Conservation (phyloP, 1,139 yeast species). For the Nakaseomyces glabratus region DNA sequence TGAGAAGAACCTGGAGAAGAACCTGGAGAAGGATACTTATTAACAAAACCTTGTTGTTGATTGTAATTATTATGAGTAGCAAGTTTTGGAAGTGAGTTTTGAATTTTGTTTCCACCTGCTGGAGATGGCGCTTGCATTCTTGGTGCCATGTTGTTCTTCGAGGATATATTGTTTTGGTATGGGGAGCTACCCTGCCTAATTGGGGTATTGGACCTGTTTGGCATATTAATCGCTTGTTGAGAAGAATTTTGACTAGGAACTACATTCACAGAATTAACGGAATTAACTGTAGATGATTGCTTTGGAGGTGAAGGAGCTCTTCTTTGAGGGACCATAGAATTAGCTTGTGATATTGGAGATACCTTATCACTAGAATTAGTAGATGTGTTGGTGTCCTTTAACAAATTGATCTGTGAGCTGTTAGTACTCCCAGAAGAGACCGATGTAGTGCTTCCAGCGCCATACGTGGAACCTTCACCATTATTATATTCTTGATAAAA, state of each 20-base stretch:
- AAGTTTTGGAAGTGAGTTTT: neutral
- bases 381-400: conserved; percentile 2
- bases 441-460: conserved; percentile 2
- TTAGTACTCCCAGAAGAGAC: conserved; percentile 1
- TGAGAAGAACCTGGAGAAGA: conserved; percentile 6
- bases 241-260: conserved; percentile 5
- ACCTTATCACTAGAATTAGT: neutral
- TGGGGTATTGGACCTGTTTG: conserved; percentile 1
- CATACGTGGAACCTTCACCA: conserved; percentile 3
- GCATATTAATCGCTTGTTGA: neutral
- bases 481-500: conserved; percentile 47
- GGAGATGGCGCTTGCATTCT: conserved; percentile 6
- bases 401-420: neutral
- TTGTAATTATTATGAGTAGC: conserved; percentile 9
- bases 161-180: conserved; percentile 1
- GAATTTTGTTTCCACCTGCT: conserved; percentile 8
- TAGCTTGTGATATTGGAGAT: neutral
- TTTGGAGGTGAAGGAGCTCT: conserved; percentile 42
- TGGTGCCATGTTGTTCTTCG: conserved; percentile 2
- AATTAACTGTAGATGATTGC: conserved; percentile 5
- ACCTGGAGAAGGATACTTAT: conserved; percentile 7
- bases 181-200: neutral
- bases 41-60: conserved; percentile 21
- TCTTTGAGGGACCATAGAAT: conserved; percentile 35
- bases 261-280: too few relatives aligned